Evolutionary conservation across 768 basidiomycete species (phyloP), one percentile per base, ranked within the genome.

Genomic region (Rhizopogon rudus): DNA sequence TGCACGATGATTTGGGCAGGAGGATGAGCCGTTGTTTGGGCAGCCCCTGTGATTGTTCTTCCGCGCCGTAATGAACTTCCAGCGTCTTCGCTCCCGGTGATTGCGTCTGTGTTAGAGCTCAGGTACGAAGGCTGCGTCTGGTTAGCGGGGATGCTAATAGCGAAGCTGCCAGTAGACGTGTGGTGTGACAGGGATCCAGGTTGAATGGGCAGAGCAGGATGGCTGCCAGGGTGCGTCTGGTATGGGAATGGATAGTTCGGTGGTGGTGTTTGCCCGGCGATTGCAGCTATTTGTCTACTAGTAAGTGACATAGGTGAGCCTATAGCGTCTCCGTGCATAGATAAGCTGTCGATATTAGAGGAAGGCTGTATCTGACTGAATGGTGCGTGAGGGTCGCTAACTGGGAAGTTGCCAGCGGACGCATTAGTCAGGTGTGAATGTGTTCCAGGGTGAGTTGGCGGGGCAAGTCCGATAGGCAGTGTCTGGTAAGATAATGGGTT

Each of bases 1-100:
- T 90, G 87, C 5, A 88, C 61, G 55, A 89, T 75, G 64, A 81
- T 84, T 46, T 83, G 79, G n/a, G 83, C 69, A 3, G 77, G 70
- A 44, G 62, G 52, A 40, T 67, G 73, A 59, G 80, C 73, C 7
- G 57, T 48, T 6, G 74, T 59, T 35, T 67, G 54, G 22, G 78
- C 80, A 13, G 81, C 80, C 75, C 77, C 74, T 2, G 75, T 74
- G 6, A 81, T 82, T 65, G 85, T 86, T 35, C 77, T 73, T 43
- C 75, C 77, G 35, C 72, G 69, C 33, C 72, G 67, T 1, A 82
- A 75, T 45, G 68, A 60, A 22, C 50, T 59, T 6, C 48, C 46
- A 52, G 57, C 42, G 5, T 67, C 67, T 35, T 59, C 60, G 7
- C 55, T 50, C 16, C 56, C 53, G 5, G 49, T 50, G 40, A 61